A percentile compares a stretch with the other conserved stretches of the same genome.
phyloP scores from a whole-genome alignment of 2,329 filamentous ascomycete genomes.

The Cercospora sesami region DNA sequence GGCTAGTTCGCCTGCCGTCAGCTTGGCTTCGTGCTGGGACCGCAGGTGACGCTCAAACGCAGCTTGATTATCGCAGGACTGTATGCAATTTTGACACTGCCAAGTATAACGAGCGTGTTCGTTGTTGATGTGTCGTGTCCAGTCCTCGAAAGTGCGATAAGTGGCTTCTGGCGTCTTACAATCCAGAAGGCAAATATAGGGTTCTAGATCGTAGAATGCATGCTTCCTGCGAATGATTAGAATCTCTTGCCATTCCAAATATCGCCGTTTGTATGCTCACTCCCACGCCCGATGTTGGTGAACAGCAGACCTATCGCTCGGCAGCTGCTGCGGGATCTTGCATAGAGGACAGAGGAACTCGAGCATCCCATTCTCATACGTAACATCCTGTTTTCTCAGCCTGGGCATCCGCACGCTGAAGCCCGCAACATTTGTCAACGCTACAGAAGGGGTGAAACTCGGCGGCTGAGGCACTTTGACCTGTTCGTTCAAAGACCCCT shows the following conservation, averaged over 20 bases:
- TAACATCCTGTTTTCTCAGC: not conserved
- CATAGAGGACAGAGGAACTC: not conserved
- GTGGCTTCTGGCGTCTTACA: not conserved
- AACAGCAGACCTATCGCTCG: not conserved
- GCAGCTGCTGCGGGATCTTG: not conserved
- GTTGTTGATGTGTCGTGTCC: not conserved
- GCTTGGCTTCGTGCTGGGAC: not conserved
- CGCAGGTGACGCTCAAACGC: not conserved
- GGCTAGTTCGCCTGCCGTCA: not conserved
- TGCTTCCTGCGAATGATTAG: not conserved
- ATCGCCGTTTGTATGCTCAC: not conserved
- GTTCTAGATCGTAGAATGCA: not conserved
- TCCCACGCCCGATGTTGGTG: not conserved
- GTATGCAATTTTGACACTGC: not conserved
- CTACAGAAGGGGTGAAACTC: not conserved
- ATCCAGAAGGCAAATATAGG: not conserved
- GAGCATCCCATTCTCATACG: not conserved
- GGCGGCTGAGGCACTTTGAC: not conserved
- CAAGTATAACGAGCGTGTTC: not conserved
- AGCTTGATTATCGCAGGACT: not conserved
- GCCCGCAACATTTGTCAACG: not conserved
- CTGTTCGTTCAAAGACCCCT: not conserved
- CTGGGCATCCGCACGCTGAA: not conserved
- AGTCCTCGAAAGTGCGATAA: not conserved
- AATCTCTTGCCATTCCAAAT: not conserved